Evolutionary conservation across 192 early-diverging fungal genomes (phyloP).

Genomic region (Piromyces finnis): DNA sequence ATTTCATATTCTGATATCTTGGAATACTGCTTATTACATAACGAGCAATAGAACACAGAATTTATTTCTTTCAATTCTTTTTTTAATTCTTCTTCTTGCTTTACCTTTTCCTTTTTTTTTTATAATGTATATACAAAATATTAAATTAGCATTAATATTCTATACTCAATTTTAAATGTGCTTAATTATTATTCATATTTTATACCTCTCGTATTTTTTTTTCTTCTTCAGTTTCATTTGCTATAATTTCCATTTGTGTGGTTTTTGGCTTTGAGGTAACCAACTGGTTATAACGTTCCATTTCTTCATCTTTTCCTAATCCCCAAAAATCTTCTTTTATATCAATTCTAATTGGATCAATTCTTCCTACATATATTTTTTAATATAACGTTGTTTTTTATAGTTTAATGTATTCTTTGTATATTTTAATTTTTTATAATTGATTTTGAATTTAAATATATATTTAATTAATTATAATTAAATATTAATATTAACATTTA

Average conservation of each 20-base stretch:
- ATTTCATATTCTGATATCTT: slow-evolving; percentile 57
- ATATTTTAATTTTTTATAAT: not conserved
- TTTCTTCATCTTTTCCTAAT: slow-evolving; percentile 40
- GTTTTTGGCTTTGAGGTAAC: slow-evolving; percentile 41
- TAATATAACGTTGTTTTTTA: not conserved
- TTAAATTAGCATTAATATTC: no score
- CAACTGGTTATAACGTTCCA: slow-evolving; percentile 24
- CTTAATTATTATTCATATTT: not conserved
- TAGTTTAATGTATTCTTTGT: not conserved
- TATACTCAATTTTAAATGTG: no score
- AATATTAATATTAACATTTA: not conserved
- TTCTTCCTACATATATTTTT: slow-evolving; percentile 28
- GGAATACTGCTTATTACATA: slow-evolving; percentile 65
- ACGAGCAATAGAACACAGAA: slow-evolving; percentile 53
- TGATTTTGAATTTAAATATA: not conserved
- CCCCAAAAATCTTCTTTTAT: slow-evolving; percentile 44
- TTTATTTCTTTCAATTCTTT: slow-evolving; percentile 32
- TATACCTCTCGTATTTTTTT: slow-evolving; percentile 26
- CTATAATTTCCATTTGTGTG: slow-evolving; percentile 41
- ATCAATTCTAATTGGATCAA: slow-evolving; percentile 49
- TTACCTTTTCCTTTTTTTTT: slow-evolving; percentile 17
- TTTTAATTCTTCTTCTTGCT: slow-evolving; percentile 23
- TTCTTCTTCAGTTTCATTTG: slow-evolving; percentile 43
- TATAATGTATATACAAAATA: not conserved
- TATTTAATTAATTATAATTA: not conserved